phyloP scores from a whole-genome alignment of 257 asterid species.

The Agastache rugosa region DNA sequence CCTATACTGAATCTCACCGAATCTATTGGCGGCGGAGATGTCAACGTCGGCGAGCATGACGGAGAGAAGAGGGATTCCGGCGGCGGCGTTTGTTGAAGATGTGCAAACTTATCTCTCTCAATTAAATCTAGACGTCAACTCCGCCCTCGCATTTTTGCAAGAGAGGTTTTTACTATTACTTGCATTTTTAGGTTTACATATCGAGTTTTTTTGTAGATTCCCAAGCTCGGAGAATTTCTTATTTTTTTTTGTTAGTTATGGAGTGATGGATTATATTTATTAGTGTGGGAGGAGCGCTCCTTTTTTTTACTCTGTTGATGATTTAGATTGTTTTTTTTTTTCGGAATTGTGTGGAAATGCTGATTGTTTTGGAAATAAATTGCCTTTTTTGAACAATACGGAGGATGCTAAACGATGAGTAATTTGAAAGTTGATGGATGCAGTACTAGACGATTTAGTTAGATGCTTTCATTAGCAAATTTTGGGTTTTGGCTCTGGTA shows the following conservation, averaged over 20 bases:
- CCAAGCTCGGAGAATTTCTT: background rate
- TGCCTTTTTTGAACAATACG: background rate
- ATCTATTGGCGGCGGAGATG: conserved; percentile 45
- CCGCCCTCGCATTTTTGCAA: conserved; percentile 88
- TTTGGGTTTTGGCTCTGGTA: background rate
- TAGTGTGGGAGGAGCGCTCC: background rate
- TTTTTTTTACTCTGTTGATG: background rate
- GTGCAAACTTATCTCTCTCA: conserved; percentile 79
- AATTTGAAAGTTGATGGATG: background rate
- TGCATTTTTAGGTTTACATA: background rate
- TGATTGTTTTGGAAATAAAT: background rate
- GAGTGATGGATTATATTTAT: background rate
- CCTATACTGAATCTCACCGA: background rate
- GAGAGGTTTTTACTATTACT: conserved; percentile 62
- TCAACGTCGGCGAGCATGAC: conserved; percentile 51
- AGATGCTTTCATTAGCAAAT: background rate
- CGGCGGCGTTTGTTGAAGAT: conserved; percentile 90
- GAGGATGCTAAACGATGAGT: background rate
- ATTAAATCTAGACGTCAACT: conserved; percentile 73
- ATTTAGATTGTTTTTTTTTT: background rate
- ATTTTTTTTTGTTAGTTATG: background rate
- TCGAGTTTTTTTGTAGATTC: background rate
- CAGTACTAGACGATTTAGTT: background rate
- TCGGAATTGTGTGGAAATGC: background rate
- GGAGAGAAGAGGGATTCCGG: conserved; percentile 93